A percentile compares a stretch with the other conserved stretches of the same genome.
phyloP scores from a whole-genome alignment of 164 flowering plant species.

The Brasenia schreberi region DNA sequence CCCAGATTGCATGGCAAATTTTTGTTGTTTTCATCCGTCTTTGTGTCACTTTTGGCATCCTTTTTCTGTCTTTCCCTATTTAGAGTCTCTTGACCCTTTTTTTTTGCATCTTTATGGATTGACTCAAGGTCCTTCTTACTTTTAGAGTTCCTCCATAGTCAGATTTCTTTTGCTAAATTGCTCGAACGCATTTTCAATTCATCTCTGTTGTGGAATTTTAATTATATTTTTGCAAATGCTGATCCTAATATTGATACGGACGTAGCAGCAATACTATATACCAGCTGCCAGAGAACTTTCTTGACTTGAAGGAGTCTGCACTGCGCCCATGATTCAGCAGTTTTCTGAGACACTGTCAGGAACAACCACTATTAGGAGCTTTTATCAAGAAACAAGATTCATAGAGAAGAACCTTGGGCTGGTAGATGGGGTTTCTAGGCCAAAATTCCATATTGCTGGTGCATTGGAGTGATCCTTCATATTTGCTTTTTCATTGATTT shows the following conservation, averaged over 20 bases:
- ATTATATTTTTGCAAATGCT: conserved; percentile 32
- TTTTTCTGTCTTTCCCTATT: too few relatives aligned
- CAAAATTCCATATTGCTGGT: conserved; percentile 44
- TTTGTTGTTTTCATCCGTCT: conserved; percentile 2
- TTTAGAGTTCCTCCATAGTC: conserved; percentile 3
- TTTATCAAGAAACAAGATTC: conserved; percentile 52
- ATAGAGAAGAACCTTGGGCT: conserved; percentile 31
- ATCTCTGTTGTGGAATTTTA: neutral
- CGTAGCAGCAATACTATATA: conserved; percentile 56
- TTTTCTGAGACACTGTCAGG: conserved; percentile 77
- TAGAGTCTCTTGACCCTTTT: too few relatives aligned
- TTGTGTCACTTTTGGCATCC: neutral
- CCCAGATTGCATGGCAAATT: conserved; percentile 3
- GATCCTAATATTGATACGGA: conserved; percentile 10
- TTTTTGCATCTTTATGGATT: too few relatives aligned
- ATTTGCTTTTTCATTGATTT: conserved; percentile 19
- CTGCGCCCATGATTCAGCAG: conserved; percentile 74
- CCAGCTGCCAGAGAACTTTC: conserved; percentile 63
- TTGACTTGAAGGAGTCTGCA: conserved; percentile 53
- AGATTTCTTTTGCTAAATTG: neutral
- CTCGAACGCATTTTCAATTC: neutral
- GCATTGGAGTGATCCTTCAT: conserved; percentile 68
- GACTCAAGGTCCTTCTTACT: too few relatives aligned
- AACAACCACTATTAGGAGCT: conserved; percentile 64
- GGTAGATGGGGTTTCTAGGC: conserved; percentile 41